Evolutionary conservation across 169 alveolate species (phyloP).

Genomic region (Cryptosporidium felis): DNA sequence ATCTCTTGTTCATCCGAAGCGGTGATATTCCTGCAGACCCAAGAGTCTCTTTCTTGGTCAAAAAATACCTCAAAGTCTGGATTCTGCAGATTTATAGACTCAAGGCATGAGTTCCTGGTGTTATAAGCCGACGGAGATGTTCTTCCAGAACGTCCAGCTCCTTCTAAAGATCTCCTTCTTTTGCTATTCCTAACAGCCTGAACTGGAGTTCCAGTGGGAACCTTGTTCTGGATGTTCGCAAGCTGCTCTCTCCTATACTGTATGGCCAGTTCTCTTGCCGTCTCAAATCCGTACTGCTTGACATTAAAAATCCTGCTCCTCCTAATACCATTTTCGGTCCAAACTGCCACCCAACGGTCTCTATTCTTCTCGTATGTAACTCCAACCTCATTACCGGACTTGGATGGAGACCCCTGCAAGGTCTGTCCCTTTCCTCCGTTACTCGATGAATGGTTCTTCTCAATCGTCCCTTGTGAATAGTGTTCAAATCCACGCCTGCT

Average conservation of each 20-base stretch:
- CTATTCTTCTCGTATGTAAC: slow-evolving; percentile 69
- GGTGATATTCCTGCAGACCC: slow-evolving; percentile 35
- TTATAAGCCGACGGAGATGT: slow-evolving; percentile 44
- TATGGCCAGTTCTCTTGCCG: slow-evolving; percentile 68
- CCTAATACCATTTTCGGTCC: slow-evolving; percentile 70
- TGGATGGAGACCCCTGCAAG: slow-evolving; percentile 10
- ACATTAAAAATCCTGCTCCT: slow-evolving; percentile 70
- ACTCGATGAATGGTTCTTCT: neutral
- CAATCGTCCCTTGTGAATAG: neutral
- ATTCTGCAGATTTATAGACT: neutral
- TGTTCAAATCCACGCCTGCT: neutral
- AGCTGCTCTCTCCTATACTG: slow-evolving; percentile 62
- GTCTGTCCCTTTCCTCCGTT: neutral
- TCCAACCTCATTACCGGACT: slow-evolving; percentile 48
- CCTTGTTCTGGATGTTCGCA: neutral
- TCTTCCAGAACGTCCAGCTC: neutral
- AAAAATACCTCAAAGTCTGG: slow-evolving; percentile 42
- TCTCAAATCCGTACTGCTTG: slow-evolving; percentile 67
- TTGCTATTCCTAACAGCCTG: neutral
- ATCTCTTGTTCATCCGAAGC: slow-evolving; percentile 15
- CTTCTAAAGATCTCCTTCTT: slow-evolving; percentile 22
- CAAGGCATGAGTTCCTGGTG: slow-evolving; percentile 43
- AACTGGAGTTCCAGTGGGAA: neutral
- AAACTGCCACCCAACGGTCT: slow-evolving; percentile 72
- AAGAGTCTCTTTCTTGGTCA: slow-evolving; percentile 47